These are phyloP conservation scores for Salvia rosmarinus DNA, from an alignment of 257 asterid genomes.

Conservation along the genomic window DNA sequence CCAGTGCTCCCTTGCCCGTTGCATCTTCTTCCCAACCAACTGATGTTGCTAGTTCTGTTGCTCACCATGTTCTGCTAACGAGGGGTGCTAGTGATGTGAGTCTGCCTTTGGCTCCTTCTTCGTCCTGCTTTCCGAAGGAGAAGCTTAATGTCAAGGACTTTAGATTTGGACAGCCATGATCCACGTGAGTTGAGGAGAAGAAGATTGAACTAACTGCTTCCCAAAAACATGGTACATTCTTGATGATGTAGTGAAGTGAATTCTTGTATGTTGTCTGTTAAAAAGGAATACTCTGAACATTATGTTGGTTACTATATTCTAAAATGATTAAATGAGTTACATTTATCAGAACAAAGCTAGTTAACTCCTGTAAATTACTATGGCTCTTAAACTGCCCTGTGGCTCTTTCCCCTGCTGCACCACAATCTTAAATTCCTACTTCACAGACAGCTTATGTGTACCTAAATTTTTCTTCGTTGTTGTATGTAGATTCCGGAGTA, in stretches of 20 bases:
- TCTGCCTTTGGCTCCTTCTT: slow-evolving; percentile 30
- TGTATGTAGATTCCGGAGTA: background rate
- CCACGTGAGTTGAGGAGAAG: slow-evolving; percentile 56
- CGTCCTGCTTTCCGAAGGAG: slow-evolving; percentile 47
- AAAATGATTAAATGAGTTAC: slow-evolving; percentile 24
- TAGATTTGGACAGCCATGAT: slow-evolving; percentile 41
- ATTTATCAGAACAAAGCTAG: slow-evolving; percentile 31
- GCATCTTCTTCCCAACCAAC: slow-evolving; percentile 48
- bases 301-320: slow-evolving; percentile 23
- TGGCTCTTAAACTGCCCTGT: background rate
- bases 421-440: background rate
- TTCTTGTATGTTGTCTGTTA: slow-evolving; percentile 34
- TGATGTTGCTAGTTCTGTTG: slow-evolving; percentile 41
- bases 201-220: slow-evolving; percentile 50
- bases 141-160: slow-evolving; percentile 38
- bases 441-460: background rate
- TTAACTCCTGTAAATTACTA: background rate
- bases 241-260: slow-evolving; percentile 29
- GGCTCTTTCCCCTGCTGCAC: background rate
- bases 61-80: slow-evolving; percentile 32
- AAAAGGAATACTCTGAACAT: slow-evolving; percentile 25
- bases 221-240: slow-evolving; percentile 18
- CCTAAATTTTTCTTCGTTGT: background rate
- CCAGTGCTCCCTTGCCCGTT: slow-evolving; percentile 36
- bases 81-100: slow-evolving; percentile 34